Evolutionary conservation across 1,139 yeast species (phyloP), one percentile per base, ranked within the genome.

Genomic region (Blastobotrys persicus): DNA sequence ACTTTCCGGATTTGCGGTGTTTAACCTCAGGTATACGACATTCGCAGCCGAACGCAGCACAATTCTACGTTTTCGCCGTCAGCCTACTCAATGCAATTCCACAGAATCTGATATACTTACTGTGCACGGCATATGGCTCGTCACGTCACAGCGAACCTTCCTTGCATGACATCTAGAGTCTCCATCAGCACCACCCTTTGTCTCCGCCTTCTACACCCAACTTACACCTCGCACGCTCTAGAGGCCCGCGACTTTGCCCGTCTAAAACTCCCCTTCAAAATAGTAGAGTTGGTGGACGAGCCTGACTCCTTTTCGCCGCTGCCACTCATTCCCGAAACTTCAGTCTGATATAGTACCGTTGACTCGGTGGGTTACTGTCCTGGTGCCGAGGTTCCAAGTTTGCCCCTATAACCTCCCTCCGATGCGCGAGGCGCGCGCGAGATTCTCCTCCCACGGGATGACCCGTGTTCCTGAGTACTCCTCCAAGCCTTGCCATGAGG

Each of bases 11-110:
- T 28, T 48, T 50, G 26, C 54, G 42, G 23, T 43, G 45, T 34
- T 50, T 50, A n/a, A 64, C 60, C 46, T 80, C 86, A 1, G 88
- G 88, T 45, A 83, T 72, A 33, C 73, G 71, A 68, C 91, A 84
- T 54, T 82, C 88, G 63, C 88, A 81, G 1, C 87, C 86, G 68
- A 84, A 84, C 1, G 89, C 85, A 45, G 82, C 76, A 63, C 91
- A 84, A 64, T 84, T 84, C 68, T 64, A 44, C n/a, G 6, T 19
- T n/a, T 11, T 12, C 18, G 12, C 7, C 11, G 6, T 16, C 37
- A 7, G 7, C 37, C 37, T 6, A 7, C 40, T n/a, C 19, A 11
- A 14, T 11, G 18, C 13, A 35, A 4, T 6, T 23, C 28, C 9
- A 7, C 11, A 14, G 19, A 18, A 17, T 3, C 14, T 19, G 17